A percentile compares a stretch with the other conserved stretches of the same genome.
Conservation (phyloP, 306 rosid species). For the Cajanus cajan region DNA sequence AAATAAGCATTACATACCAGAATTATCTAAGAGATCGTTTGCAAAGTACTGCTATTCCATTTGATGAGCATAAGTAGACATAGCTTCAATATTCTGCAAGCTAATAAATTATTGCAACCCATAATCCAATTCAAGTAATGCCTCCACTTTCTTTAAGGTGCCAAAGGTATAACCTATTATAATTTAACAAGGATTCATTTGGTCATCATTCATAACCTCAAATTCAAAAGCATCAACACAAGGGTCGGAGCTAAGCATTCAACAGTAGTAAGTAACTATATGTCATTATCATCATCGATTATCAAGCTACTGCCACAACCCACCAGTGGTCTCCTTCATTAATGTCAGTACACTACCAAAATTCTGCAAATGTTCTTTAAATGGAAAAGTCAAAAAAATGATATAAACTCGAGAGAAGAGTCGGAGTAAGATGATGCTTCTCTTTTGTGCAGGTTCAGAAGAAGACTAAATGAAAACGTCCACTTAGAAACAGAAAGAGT, state of each 20-base stretch:
- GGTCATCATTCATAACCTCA: neutral
- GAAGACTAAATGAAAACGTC: too few relatives aligned
- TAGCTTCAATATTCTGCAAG: constrained; percentile 32
- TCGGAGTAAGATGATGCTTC: too few relatives aligned
- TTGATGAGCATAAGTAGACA: constrained; percentile 68
- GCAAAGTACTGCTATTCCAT: constrained; percentile 66
- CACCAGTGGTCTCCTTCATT: too few relatives aligned
- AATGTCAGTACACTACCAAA: too few relatives aligned
- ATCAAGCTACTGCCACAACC: too few relatives aligned
- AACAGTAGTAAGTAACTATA: too few relatives aligned
- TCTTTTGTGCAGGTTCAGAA: too few relatives aligned
- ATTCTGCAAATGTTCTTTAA: too few relatives aligned
- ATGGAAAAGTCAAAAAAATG: too few relatives aligned
- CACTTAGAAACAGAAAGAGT: too few relatives aligned
- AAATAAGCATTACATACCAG: constrained; percentile 49
- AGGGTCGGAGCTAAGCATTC: neutral
- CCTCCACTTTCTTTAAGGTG: constrained; percentile 27
- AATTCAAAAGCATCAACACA: neutral
- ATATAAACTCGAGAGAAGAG: too few relatives aligned
- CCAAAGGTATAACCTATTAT: constrained; percentile 45
- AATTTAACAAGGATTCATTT: constrained; percentile 30
- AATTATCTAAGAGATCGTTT: constrained; percentile 44
- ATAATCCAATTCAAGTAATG: constrained; percentile 30
- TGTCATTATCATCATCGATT: too few relatives aligned
- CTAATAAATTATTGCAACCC: constrained; percentile 19